Conservation (phyloP, 129 eudicot species). For the Lonicera japonica region DNA sequence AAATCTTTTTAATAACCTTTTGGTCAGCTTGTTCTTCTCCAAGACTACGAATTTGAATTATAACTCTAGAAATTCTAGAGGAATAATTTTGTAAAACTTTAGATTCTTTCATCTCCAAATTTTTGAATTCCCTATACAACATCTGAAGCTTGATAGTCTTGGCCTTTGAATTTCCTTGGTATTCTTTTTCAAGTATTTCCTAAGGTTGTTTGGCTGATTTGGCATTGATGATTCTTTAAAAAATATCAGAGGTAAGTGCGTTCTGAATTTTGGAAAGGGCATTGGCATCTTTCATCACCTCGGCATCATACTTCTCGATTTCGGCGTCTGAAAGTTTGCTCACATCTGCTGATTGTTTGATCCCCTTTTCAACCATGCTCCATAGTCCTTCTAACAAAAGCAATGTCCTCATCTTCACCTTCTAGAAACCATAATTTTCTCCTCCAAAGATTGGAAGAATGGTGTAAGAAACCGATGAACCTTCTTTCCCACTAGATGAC, state of each 20-base stretch:
- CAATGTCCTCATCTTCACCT: not conserved
- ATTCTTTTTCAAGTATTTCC: not conserved
- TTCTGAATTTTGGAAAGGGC: not conserved
- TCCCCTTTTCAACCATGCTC: not conserved
- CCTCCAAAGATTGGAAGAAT: not conserved
- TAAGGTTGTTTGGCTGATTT: not conserved
- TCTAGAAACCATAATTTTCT: not conserved
- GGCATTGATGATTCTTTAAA: not conserved
- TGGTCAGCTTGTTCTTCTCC: conserved; percentile 2
- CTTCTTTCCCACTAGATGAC: too few relatives aligned
- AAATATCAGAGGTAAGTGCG: not conserved
- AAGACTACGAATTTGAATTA: conserved; percentile 1
- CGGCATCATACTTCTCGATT: not conserved
- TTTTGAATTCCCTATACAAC: conserved; percentile 9
- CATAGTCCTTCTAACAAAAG: not conserved
- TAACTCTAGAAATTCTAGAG: not conserved
- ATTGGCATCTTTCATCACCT: conserved; percentile 1
- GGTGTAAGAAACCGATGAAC: too few relatives aligned
- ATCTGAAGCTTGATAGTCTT: conserved; percentile 1
- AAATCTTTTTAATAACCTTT: conserved; percentile 1
- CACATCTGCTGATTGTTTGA: not conserved
- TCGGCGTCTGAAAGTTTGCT: not conserved
- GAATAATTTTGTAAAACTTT: conserved; percentile 1
- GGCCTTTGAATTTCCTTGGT: not conserved
- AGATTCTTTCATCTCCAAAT: conserved; percentile 9